Base-by-base conservation (phyloP, 1,284 basidiomycete species). In the Pseudozyma hubeiensis region DNA sequence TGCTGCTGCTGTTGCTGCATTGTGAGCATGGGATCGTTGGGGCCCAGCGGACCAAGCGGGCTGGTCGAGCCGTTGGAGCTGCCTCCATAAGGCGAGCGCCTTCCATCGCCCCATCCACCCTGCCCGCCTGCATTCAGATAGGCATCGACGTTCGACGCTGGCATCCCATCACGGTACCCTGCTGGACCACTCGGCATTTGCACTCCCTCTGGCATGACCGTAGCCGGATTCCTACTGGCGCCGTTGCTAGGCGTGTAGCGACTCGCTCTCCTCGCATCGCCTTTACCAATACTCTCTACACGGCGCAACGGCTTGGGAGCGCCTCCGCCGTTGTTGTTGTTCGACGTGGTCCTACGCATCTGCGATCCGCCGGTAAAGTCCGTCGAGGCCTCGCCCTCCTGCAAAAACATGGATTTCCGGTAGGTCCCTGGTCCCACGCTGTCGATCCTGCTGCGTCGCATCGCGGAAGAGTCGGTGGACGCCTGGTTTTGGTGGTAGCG, bases 341-440 rank as follows among this genome's bases (percentile, higher is more conserved):
- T 50, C 1, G 71, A 62, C 13, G 52, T 34, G n/a, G 35, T 45
- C 5, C 66, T 51, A 30, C 62, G 53, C 30, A 56, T 57, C 37
- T 60, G 53, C 29, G 64, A 64, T 9, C 60, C 64, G 14, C 60
- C 55, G 1, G 47, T 35, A 17, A 43, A 41, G 10, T 63, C 66
- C 9, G 46, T 39, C 17, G 68, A 55, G 4, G 24, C 24, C 24
- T 64, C 66, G 31, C 63, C 56, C 3, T 50, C 39, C 14, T 52
- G 48, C 49, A 77, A 43, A 41, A 64, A 77, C 75, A 77, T 77
- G 31, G 69, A 73, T 40, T 77, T 77, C 24, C 75, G 61, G 19
- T 77, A 77, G 19, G 71, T 77, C 11, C 75, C 75, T n/a, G 75
- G 70, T 5, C 75, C 75, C 7, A 77, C 53, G 34, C 66, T 70